Conservation (phyloP, 192 early-diverging fungal species). For the Umbelopsis sp. region DNA sequence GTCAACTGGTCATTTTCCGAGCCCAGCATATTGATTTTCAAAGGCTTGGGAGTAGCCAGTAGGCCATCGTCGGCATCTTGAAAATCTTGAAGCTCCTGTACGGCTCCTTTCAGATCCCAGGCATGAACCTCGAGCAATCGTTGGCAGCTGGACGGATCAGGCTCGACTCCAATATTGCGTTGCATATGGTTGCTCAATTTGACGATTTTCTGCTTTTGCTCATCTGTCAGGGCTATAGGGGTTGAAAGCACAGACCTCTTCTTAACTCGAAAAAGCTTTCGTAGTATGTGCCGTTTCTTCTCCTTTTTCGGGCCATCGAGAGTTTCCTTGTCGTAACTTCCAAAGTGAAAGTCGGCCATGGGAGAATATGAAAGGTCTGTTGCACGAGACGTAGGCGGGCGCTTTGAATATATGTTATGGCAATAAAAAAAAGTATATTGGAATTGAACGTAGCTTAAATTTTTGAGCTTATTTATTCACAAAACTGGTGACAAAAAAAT, state of each 20-base stretch:
- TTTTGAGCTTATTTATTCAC: too few species aligned
- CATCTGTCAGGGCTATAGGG: neutral
- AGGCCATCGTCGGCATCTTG: slow-evolving; percentile 42
- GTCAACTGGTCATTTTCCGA: slow-evolving; percentile 64
- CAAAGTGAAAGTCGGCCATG: neutral
- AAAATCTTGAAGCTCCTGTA: slow-evolving; percentile 31
- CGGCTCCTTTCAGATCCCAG: slow-evolving; percentile 35
- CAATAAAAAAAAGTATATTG: too few species aligned
- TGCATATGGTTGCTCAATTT: slow-evolving; percentile 11
- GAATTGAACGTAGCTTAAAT: too few species aligned
- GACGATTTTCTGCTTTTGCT: slow-evolving; percentile 28
- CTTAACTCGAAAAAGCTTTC: neutral
- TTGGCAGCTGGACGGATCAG: slow-evolving; percentile 9
- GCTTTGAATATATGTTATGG: too few species aligned
- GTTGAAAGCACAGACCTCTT: neutral
- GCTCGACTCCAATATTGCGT: neutral
- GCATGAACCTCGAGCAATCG: slow-evolving; percentile 34
- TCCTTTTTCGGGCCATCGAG: neutral
- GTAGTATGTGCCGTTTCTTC: slow-evolving; percentile 5
- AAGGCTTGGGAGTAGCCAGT: slow-evolving; percentile 28
- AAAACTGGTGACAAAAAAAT: too few species aligned
- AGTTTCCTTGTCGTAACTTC: neutral
- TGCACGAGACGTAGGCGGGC: too few species aligned
- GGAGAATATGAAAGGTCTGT: too few species aligned
- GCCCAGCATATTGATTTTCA: slow-evolving; percentile 43